Base-by-base conservation (phyloP, 441 rosid genomes). In the Manihot esculenta region DNA sequence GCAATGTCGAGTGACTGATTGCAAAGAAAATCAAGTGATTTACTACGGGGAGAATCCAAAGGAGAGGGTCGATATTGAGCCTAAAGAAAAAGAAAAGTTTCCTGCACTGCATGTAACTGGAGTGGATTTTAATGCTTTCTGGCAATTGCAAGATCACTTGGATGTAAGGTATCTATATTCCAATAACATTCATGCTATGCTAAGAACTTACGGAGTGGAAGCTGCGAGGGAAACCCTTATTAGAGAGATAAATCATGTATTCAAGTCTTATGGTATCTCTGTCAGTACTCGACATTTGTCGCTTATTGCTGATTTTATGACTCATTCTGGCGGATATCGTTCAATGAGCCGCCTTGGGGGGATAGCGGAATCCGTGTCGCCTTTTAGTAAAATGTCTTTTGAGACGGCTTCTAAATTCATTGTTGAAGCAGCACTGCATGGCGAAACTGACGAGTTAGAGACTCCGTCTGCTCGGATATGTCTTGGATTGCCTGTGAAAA, bases 381-480 rank as follows among this genome's bases (percentile, higher is more conserved):
- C 97, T 2, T 87, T 96, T 55, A 85, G 92, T 69, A 92, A 92
- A 80, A 96, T 93, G 97, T 75, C 97, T 1, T 96, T 90, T 69
- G 98, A 96, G 88, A 93, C 97, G 0, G 98, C 99, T 5, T 82
- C 98, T 10, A 88, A 86, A 77, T 96, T 96, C 77, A 92, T 96
- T n/a, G 94, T 93, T 24, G 90, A 96, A 74, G 97, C 97, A 17
- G 95, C 98, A 42, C 74, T 80, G 57, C 86, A 81, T 66, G 97
- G 97, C 63, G 84, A 85, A 76, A 77, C 72, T 0, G 98, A 96
- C 74, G 71, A 81, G 67, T 73, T 96, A 76, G 97, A 92, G 70
- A 84, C 96, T 0, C 98, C 97, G 7, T 93, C 98, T 6, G 91
- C 97, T 50, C 85, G 97, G 80, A 85, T 93, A 44, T 93, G 97